Percentiles rank a stretch among this genome's conserved stretches.
Conservation (phyloP, 2,329 filamentous ascomycete species). For the Fusarium sp. region DNA sequence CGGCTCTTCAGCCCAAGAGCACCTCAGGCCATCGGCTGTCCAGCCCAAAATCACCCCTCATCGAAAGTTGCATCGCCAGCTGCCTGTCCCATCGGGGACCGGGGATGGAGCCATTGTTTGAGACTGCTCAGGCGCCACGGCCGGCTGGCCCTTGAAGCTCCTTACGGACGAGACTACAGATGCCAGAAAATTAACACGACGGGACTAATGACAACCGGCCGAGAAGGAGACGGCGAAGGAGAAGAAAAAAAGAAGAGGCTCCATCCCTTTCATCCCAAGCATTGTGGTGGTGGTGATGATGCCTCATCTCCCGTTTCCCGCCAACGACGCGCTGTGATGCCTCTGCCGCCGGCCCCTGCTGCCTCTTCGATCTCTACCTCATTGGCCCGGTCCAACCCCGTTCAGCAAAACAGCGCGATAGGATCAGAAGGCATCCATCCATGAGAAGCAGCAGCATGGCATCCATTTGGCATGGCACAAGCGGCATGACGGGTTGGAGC, state of each 20-base stretch:
- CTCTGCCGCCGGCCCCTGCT: conserved; percentile 22
- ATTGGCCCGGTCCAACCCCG: conserved; percentile 26
- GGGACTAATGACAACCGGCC: conserved; percentile 23
- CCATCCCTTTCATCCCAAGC: conserved; percentile 14
- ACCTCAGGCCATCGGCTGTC: conserved; percentile 36
- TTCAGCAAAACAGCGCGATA: conserved; percentile 5
- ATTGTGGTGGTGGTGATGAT: conserved; percentile 27
- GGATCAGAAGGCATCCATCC: conserved; percentile 18
- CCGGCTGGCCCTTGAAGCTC: conserved; percentile 15
- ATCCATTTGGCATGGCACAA: conserved; percentile 25
- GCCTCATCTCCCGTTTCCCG: conserved; percentile 40
- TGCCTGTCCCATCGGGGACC: conserved; percentile 13
- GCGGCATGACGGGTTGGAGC: conserved; percentile 37
- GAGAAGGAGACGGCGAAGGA: not conserved
- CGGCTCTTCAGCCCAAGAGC: conserved; percentile 31
- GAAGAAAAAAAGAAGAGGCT: conserved; percentile 18
- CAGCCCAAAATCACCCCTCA: conserved; percentile 36
- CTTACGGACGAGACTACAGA: conserved; percentile 8
- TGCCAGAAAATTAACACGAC: conserved; percentile 22
- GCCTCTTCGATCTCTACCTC: not conserved
- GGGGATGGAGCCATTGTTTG: conserved; percentile 37
- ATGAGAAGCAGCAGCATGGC: conserved; percentile 14
- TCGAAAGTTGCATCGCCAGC: conserved; percentile 33
- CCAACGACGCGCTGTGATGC: conserved; percentile 14
- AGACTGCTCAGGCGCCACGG: conserved; percentile 25